phyloP scores from a whole-genome alignment of 139 green algal species.

The Picochlorum costavermella region DNA sequence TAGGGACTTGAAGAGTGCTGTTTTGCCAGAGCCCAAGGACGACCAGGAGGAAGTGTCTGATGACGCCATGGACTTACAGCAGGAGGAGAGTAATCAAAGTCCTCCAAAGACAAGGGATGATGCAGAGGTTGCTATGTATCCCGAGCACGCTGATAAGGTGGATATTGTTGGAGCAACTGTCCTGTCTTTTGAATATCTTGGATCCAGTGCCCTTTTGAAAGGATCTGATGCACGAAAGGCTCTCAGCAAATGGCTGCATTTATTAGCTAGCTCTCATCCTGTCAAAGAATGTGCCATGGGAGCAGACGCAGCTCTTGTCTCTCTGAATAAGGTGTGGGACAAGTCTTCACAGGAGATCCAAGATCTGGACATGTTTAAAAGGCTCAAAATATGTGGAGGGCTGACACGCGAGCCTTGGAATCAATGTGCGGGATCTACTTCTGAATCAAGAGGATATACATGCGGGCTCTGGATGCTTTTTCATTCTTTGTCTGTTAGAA shows the following conservation, averaged over 20 bases:
- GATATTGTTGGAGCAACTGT: slow-evolving; percentile 48
- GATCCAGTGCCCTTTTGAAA: slow-evolving; percentile 27
- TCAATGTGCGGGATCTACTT: slow-evolving; percentile 37
- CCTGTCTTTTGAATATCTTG: slow-evolving; percentile 35
- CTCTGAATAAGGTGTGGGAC: slow-evolving; percentile 21
- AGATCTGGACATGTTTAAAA: neutral
- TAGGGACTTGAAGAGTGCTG: neutral
- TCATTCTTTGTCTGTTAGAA: slow-evolving; percentile 41
- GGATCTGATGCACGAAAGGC: slow-evolving; percentile 27
- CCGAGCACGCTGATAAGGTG: neutral
- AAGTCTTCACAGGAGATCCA: slow-evolving; percentile 8
- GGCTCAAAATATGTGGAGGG: slow-evolving; percentile 29
- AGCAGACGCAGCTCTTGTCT: slow-evolving; percentile 4
- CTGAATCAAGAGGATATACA: slow-evolving; percentile 52
- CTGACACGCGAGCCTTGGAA: slow-evolving; percentile 30
- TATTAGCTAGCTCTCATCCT: slow-evolving; percentile 34
- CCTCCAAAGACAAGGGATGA: neutral
- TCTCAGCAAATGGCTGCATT: slow-evolving; percentile 36
- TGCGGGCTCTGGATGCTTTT: slow-evolving; percentile 70
- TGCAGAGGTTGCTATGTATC: neutral
- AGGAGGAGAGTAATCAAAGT: neutral
- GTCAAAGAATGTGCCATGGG: slow-evolving; percentile 22
- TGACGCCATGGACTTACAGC: neutral
- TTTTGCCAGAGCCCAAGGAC: neutral
- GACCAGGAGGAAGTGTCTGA: neutral